A percentile compares a stretch with the other conserved stretches of the same genome.
Conservation (phyloP, 2,329 filamentous ascomycete genomes). For the Ascochyta pisi region DNA sequence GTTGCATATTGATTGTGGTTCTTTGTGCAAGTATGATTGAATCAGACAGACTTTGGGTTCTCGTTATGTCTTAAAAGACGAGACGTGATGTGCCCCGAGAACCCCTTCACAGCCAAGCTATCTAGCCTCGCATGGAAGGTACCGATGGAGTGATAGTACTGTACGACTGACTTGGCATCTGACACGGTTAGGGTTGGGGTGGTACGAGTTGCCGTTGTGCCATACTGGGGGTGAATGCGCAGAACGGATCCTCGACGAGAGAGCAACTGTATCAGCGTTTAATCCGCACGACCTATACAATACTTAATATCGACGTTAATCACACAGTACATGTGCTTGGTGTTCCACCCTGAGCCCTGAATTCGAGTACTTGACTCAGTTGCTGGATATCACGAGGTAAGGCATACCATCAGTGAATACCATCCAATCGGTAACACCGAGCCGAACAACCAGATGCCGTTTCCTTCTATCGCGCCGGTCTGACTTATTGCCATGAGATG, state of each 20-base stretch:
- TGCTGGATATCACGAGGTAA: background rate
- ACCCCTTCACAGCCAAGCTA: background rate
- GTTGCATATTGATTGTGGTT: background rate
- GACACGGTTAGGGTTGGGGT: background rate
- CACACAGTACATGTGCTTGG: too few relatives aligned
- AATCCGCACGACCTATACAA: background rate
- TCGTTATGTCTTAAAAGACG: background rate
- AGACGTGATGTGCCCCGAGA: background rate
- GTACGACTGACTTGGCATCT: background rate
- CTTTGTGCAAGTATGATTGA: background rate
- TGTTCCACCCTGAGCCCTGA: background rate
- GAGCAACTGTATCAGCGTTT: background rate
- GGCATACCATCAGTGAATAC: background rate
- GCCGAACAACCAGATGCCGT: background rate
- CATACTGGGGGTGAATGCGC: background rate
- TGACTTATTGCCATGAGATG: background rate
- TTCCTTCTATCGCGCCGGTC: background rate
- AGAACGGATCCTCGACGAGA: background rate
- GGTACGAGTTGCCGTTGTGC: background rate
- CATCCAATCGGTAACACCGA: background rate
- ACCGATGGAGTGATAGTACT: background rate
- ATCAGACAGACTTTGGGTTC: background rate
- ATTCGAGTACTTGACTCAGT: background rate
- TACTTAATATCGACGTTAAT: too few relatives aligned
- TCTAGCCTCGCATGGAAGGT: background rate